Base-by-base conservation (phyloP, 1,284 basidiomycete species). In the Pisolithus thermaeus region DNA sequence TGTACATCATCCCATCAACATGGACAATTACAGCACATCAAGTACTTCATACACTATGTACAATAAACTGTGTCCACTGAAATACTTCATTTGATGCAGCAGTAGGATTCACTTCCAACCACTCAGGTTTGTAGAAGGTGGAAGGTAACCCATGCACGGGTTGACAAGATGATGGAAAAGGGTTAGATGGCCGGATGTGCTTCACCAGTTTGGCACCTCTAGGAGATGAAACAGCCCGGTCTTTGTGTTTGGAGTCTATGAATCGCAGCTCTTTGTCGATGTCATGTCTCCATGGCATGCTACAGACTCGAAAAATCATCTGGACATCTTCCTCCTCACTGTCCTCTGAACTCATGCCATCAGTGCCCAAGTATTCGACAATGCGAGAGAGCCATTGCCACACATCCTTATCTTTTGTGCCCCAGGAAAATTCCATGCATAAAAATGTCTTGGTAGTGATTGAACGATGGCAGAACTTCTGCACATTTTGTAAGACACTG, bases 271-370 rank as follows among this genome's bases (percentile, higher is more conserved):
- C 55, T 3, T 47, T 56, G 6, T 12, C 27, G 7, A 57, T 27
- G 1, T 53, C 43, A 32, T 37, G 49, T 8, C 55, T 57, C 49
- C 43, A 56, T 2, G 23, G 22, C 51, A 57, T 50, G 2, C 8
- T 4, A 4, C 11, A 7, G 12, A 37, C 43, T 3, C 28, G 20
- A 40, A 53, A 57, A 0, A 40, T 46, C 0, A n/a, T 35, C 28
- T 53, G 11, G 11, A 47, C 50, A 12, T 53, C 51, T 18, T 57
- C 14, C 1, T 56, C 22, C 4, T 36, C 30, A 32, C 55, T 57
- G 20, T 57, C 47, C 4, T 57, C 49, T 8, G 52, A 57, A 16
- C 55, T 57, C 18, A 37, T 57, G 7, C 55, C 51, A 53, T 57
- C 39, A 22, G 42, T 56, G 8, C 49, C 55, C 3, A 57, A 28